Base-by-base conservation (phyloP, 2,329 filamentous ascomycete genomes). In the Trichoderma sp. region DNA sequence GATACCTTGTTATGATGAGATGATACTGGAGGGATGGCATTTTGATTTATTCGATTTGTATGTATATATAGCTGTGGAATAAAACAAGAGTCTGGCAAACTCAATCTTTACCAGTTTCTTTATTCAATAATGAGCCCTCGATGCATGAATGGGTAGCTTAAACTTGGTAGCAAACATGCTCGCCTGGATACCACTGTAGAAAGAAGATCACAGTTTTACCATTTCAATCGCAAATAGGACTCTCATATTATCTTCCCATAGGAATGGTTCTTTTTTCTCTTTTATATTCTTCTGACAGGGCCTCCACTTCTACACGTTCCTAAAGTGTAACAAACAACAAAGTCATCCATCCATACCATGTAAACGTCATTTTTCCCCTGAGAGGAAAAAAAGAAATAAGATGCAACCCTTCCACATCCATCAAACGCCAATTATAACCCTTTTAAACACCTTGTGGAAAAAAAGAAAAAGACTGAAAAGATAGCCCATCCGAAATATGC, bases 341-440 rank as follows among this genome's bases (percentile, higher is more conserved):
- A 43, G 24, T 11, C 47, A 56, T n/a, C 43, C 24, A 33, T 58
- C 43, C 24, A 33, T 58, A 40, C 55, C 40, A 59, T 66, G 63
- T 29, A 58, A 43, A 37, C 35, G 14, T 56, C 56, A 49, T 37
- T 59, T 37, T 52, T 31, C 35, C 52, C n/a, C 24, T 47, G n/a
- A n/a, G n/a, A 29, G 19, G 27, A 37, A 52, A 33, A 57, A 13
- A 3, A 16, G n/a, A 13, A 3, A 11, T n/a, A 37, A 55, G 24
- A 33, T 24, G 24, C 43, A 33, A 52, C 29, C 47, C 31, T 59
- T 31, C 60, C 67, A 69, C 52, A 11, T 63, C 59, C 60, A 47
- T 60, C 40, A 58, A 69, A 69, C 67, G 67, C 67, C 67, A 58
- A 31, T 59, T 69, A 64, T 69, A 64, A 31, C 67, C 60, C 40